phyloP scores from a whole-genome alignment of 768 basidiomycete species.

The Chalciporus chontae region DNA sequence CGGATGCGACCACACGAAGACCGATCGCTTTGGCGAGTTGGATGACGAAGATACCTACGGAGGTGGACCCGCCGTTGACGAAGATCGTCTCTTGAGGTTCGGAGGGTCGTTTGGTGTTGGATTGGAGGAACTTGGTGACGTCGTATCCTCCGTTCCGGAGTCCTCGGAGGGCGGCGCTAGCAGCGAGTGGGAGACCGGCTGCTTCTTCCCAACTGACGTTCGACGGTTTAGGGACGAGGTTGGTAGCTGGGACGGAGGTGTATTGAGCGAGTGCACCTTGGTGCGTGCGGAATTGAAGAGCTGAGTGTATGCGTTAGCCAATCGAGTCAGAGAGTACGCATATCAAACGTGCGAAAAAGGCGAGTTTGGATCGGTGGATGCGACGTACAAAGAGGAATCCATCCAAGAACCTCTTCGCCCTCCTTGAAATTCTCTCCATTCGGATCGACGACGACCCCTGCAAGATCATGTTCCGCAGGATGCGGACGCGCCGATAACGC shows the following conservation, averaged over 20 bases:
- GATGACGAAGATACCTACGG: conserved; percentile 66
- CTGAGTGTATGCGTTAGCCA: conserved; percentile 7
- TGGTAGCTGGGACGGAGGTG: conserved; percentile 33
- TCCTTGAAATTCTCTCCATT: conserved; percentile 48
- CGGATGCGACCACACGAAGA: conserved; percentile 54
- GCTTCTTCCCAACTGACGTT: conserved; percentile 54
- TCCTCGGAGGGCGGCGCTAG: conserved; percentile 54
- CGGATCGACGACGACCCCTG: conserved; percentile 57
- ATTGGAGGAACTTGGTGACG: conserved; percentile 28
- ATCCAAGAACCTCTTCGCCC: conserved; percentile 67
- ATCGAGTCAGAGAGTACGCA: no score
- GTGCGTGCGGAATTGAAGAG: conserved; percentile 32
- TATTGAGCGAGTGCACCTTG: conserved; percentile 64
- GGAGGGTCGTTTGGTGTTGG: not conserved
- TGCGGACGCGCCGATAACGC: conserved; percentile 46
- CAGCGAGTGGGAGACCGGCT: conserved; percentile 57
- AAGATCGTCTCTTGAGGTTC: conserved; percentile 48
- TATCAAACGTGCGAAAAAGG: no score
- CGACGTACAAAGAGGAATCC: conserved; percentile 37
- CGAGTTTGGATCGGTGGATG: no score
- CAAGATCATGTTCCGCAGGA: conserved; percentile 57
- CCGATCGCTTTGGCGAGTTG: conserved; percentile 68
- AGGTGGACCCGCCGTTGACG: conserved; percentile 67
- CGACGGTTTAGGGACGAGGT: conserved; percentile 34
- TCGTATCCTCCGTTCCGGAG: conserved; percentile 47